These are phyloP conservation scores for Trichoderma orchidacearum DNA, from an alignment of 495 filamentous ascomycete genomes.

Conservation along the genomic window DNA sequence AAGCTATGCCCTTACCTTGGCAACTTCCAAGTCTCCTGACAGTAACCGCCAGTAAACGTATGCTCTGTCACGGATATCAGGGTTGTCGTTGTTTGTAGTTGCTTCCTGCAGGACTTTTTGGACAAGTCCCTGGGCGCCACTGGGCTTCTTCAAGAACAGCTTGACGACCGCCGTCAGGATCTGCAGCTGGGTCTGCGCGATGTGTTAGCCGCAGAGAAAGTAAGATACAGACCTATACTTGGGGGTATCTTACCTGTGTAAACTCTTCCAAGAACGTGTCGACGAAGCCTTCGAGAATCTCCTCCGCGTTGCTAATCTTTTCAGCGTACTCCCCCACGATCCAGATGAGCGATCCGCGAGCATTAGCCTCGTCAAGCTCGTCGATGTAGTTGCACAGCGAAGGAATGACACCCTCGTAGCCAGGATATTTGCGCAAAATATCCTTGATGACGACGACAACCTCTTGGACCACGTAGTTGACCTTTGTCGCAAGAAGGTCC, in stretches of 20 bases:
- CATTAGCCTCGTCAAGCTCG: constrained; percentile 89
- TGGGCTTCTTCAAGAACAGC: constrained; percentile 90
- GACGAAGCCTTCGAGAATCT: constrained; percentile 75
- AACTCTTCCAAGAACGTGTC: constrained; percentile 90
- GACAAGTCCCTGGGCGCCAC: constrained; percentile 74
- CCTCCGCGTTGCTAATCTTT: constrained; percentile 94
- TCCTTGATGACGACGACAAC: constrained; percentile 97
- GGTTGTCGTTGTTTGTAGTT: constrained; percentile 91
- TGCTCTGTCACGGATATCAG: constrained; percentile 88
- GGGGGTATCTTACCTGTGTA: constrained; percentile 53
- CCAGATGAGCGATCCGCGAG: constrained; percentile 87
- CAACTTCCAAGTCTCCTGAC: constrained; percentile 81
- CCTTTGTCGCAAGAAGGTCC: constrained; percentile 90
- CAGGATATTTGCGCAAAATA: constrained; percentile 94
- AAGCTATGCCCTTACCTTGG: constrained; percentile 41
- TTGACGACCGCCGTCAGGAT: constrained; percentile 95
- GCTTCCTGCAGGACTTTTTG: constrained; percentile 87
- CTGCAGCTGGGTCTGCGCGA: constrained; percentile 68
- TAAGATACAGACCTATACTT: no score
- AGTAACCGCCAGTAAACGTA: constrained; percentile 97
- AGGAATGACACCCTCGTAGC: constrained; percentile 95
- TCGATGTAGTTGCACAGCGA: constrained; percentile 95
- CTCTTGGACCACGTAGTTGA: constrained; percentile 98
- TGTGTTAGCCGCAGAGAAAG: constrained; percentile 3
- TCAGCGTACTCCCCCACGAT: constrained; percentile 98